These are phyloP conservation scores for Anthostomella pinea DNA, from an alignment of 2,329 filamentous ascomycete species.

Conservation along the genomic window DNA sequence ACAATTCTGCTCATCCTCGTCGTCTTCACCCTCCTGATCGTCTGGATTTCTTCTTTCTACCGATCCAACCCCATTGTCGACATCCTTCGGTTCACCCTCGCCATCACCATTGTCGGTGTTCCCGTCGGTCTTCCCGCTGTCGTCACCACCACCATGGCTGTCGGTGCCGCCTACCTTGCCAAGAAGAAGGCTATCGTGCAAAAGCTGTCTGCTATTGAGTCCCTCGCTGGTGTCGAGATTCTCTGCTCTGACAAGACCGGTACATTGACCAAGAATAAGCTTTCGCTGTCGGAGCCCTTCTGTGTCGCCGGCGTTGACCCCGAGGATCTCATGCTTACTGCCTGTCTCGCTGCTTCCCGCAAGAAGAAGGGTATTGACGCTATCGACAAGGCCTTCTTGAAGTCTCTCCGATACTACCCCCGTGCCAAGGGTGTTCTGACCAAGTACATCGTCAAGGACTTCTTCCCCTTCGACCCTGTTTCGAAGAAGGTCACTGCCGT, in stretches of 20 bases:
- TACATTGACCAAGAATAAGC: slow-evolving; percentile 91
- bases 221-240: slow-evolving; percentile 87
- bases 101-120: slow-evolving; percentile 88
- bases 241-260: slow-evolving; percentile 94
- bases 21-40: slow-evolving; percentile 73
- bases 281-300: slow-evolving; percentile 82
- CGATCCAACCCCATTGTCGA: slow-evolving; percentile 75
- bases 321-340: slow-evolving; percentile 89
- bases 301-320: slow-evolving; percentile 77
- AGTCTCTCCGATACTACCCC: slow-evolving; percentile 78
- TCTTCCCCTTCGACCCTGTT: slow-evolving; percentile 87
- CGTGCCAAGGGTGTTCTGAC: slow-evolving; percentile 75
- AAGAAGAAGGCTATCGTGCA: slow-evolving; percentile 93
- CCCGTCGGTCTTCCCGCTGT: slow-evolving; percentile 91
- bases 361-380: slow-evolving; percentile 96
- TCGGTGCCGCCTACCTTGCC: slow-evolving; percentile 85
- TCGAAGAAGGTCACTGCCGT: slow-evolving; percentile 88
- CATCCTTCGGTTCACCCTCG: slow-evolving; percentile 82
- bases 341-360: slow-evolving; percentile 83
- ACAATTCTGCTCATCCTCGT: slow-evolving; percentile 77
- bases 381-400: slow-evolving; percentile 93
- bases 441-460: slow-evolving; percentile 82
- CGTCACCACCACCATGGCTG: slow-evolving; percentile 92
- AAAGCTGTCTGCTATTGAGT: slow-evolving; percentile 89
- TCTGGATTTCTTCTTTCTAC: slow-evolving; percentile 88